Evolutionary conservation across 2,329 filamentous ascomycete genomes (phyloP).

Genomic region (Clonostachys chloroleuca): DNA sequence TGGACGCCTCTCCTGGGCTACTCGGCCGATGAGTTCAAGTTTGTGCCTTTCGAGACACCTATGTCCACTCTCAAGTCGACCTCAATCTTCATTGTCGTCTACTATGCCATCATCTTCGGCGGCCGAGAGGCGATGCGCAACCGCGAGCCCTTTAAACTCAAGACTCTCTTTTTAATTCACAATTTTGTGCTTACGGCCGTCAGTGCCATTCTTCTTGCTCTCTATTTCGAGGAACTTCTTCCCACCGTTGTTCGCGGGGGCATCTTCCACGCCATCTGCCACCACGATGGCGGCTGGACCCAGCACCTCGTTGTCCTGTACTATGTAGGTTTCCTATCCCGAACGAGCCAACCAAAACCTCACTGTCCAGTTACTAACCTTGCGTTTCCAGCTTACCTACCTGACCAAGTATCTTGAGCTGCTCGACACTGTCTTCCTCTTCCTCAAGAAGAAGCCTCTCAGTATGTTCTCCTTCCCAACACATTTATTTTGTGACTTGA

Average conservation of each 20-base stretch:
- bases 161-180: constrained; percentile 88
- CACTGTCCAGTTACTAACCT: constrained; percentile 27
- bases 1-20: constrained; percentile 77
- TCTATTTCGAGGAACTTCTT: constrained; percentile 89
- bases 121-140: constrained; percentile 90
- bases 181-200: constrained; percentile 91
- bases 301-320: constrained; percentile 90
- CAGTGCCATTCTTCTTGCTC: constrained; percentile 72
- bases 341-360: neutral
- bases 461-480: constrained; percentile 30
- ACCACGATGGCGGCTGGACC: constrained; percentile 81
- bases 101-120: constrained; percentile 92
- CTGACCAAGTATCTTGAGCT: constrained; percentile 97
- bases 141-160: constrained; percentile 80
- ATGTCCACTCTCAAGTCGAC: constrained; percentile 88
- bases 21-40: constrained; percentile 80
- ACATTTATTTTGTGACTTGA: too few species aligned
- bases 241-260: constrained; percentile 77
- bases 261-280: constrained; percentile 86
- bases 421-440: constrained; percentile 91
- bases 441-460: constrained; percentile 99
- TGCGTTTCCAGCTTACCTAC: constrained; percentile 74
- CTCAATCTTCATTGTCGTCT: constrained; percentile 73
- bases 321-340: constrained; percentile 63
- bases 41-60: constrained; percentile 75